Base-by-base conservation (phyloP, 2,329 filamentous ascomycete species). In the Colletotrichum tofieldiae region DNA sequence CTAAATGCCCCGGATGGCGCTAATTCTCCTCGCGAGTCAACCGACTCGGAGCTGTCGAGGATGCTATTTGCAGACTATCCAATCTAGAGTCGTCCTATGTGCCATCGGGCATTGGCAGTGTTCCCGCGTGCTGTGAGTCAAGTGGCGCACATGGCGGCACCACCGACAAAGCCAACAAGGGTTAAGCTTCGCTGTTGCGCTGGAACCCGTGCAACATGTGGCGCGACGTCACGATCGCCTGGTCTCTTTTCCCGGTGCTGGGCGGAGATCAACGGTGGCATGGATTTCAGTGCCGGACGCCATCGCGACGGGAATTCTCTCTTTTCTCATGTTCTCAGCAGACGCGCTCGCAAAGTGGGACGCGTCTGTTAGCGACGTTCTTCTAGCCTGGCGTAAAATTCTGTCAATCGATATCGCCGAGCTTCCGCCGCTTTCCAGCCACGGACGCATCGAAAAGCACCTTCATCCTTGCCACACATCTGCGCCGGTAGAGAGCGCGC, bases 271-370 rank as follows among this genome's bases (percentile, higher is more conserved):
- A 43, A 23, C 5, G 39, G 18, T 32, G 58, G 29, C 43, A 49
- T 39, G 23, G 23, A n/a, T 23, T 37, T 32, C 3, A 18, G 12
- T n/a, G 35, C 23, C 29, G 32, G 37, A 4, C 56, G 5, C 45
- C 16, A n/a, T 20, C 1, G 12, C 26, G 39, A 32, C 18, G 56
- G 26, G 23, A 43, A n/a, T n/a, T 1, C 43, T n/a, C n/a, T 20
- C 35, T 41, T 35, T 41, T 51, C 35, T 20, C 12, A 35, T 41
- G 29, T 55, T 54, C 12, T 41, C 26, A 49, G n/a, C 45, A 29
- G 29, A 35, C 35, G 18, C n/a, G 18, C 32, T n/a, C 37, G 23
- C 52, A 35, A 72, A 70, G 70, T 72, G 70, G 65, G 65, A 72
- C 70, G 59, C 59, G 54, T 47, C 65, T 41, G 23, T 26, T 26